phyloP scores from a whole-genome alignment of 2,329 filamentous ascomycete genomes.

The Aspergillus tanneri region DNA sequence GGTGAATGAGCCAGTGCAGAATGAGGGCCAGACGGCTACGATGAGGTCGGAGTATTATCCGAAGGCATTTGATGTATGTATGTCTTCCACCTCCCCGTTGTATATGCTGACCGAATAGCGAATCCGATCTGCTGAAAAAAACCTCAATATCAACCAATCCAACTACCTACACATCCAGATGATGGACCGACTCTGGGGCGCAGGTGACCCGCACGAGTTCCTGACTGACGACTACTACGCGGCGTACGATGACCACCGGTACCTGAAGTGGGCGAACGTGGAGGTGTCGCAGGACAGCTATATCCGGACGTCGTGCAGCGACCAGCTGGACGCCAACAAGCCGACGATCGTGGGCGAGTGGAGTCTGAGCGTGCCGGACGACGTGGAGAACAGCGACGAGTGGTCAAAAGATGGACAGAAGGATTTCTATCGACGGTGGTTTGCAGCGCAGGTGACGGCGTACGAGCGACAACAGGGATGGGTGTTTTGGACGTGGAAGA shows the following conservation, averaged over 20 bases:
- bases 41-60: constrained; percentile 51
- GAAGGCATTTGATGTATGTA: constrained; percentile 42
- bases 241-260: constrained; percentile 60
- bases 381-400: constrained; percentile 46
- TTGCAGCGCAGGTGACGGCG: constrained; percentile 55
- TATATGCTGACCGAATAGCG: constrained; percentile 20
- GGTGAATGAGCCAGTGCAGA: constrained; percentile 57
- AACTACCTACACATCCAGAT: constrained; percentile 55
- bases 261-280: constrained; percentile 56
- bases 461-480: constrained; percentile 58
- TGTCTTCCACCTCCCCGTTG: neutral
- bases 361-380: constrained; percentile 53
- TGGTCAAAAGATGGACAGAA: constrained; percentile 46
- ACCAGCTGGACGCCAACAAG: constrained; percentile 45
- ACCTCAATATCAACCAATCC: constrained; percentile 43
- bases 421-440: constrained; percentile 58
- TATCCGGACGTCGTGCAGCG: constrained; percentile 52
- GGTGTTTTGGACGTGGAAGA: constrained; percentile 63
- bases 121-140: constrained; percentile 52
- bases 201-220: constrained; percentile 53
- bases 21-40: constrained; percentile 32
- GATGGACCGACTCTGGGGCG: constrained; percentile 57
- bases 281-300: constrained; percentile 50
- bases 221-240: constrained; percentile 47
- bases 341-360: constrained; percentile 61